Evolutionary conservation across 1,284 basidiomycete genomes (phyloP), one percentile per base, ranked within the genome.

Genomic region (Boletus mariae): DNA sequence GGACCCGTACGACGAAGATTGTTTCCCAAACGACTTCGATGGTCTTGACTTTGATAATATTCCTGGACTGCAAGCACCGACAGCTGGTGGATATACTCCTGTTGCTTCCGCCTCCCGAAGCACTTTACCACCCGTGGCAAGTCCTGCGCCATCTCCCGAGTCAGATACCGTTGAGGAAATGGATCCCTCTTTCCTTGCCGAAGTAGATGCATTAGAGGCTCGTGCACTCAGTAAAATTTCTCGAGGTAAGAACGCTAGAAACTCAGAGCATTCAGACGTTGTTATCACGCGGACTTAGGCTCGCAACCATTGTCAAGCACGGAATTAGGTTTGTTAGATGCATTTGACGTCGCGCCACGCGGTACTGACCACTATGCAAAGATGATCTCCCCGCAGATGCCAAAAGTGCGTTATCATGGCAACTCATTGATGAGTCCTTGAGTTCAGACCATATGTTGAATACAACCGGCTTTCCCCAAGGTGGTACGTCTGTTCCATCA

Each of bases 21-120:
- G 66, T 20, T 73, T 71, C 47, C 71, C 72, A 1, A 79, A 79
- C 53, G 75, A 78, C 20, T 75, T 79, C 47, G 73, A 71, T 28
- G 71, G 59, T 3, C 31, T 71, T 17, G 64, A 71, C 57, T 66
- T 71, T 40, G 66, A 66, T 29, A 54, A 45, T 13, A 50, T 70
- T n/a, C 67, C 74, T 2, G 70, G 64, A 45, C 59, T 78, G 28
- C 66, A 70, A 50, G 75, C 45, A 67, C 77, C 51, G 8, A 20
- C 51, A 10, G 11, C 42, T 42, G 43, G 1, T 29, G 31, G 29
- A 31, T n/a, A 32, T 35, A n/a, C 34, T 52, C 37, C 46, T 43
- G 20, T 26, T 15, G 40, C 44, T 1, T 15, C 23, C 2, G 25
- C 45, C 15, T 40, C 31, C 20, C 50, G 3, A 44, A 45, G 31